These are phyloP conservation scores for Astrothelium macrocarpum DNA, from an alignment of 495 filamentous ascomycete species.

Conservation along the genomic window DNA sequence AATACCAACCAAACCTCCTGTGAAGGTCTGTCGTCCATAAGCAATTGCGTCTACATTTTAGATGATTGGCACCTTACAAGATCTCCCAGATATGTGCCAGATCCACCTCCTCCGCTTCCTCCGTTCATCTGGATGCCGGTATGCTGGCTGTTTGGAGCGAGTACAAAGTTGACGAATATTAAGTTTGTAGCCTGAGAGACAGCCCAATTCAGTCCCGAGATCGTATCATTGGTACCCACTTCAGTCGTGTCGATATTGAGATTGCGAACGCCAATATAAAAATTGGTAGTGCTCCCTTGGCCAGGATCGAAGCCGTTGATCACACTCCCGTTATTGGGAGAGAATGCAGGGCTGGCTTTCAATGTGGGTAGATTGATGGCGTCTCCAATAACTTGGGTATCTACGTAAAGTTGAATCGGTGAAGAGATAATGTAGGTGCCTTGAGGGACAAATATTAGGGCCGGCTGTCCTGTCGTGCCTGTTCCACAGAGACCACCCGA, in stretches of 20 bases:
- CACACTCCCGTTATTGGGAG: slow-evolving; percentile 39
- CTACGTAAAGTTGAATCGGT: slow-evolving; percentile 32
- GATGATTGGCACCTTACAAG: slow-evolving; percentile 18
- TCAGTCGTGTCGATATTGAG: slow-evolving; percentile 63
- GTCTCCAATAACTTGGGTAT: slow-evolving; percentile 39
- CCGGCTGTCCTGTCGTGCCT: slow-evolving; percentile 36
- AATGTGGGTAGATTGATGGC: slow-evolving; percentile 53
- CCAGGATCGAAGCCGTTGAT: slow-evolving; percentile 39
- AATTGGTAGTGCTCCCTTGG: slow-evolving; percentile 2
- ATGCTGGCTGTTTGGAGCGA: slow-evolving; percentile 54
- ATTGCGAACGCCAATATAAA: slow-evolving; percentile 47
- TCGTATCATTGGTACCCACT: slow-evolving; percentile 43
- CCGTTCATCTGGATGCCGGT: slow-evolving; percentile 62
- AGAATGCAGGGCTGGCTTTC: slow-evolving; percentile 55
- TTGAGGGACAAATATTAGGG: slow-evolving; percentile 50
- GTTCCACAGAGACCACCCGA: slow-evolving; percentile 31
- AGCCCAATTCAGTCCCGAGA: slow-evolving; percentile 70
- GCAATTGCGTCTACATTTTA: background rate
- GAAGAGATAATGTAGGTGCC: slow-evolving; percentile 37
- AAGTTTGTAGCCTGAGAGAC: slow-evolving; percentile 60
- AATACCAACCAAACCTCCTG: slow-evolving; percentile 58
- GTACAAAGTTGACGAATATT: background rate
- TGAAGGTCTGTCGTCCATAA: slow-evolving; percentile 37
- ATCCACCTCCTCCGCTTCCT: slow-evolving; percentile 58
- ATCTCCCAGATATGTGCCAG: slow-evolving; percentile 59